A percentile compares a stretch with the other conserved stretches of the same genome.
Conservation (phyloP, 371 early-diverging fungal genomes). For the Entomophthora muscae region DNA sequence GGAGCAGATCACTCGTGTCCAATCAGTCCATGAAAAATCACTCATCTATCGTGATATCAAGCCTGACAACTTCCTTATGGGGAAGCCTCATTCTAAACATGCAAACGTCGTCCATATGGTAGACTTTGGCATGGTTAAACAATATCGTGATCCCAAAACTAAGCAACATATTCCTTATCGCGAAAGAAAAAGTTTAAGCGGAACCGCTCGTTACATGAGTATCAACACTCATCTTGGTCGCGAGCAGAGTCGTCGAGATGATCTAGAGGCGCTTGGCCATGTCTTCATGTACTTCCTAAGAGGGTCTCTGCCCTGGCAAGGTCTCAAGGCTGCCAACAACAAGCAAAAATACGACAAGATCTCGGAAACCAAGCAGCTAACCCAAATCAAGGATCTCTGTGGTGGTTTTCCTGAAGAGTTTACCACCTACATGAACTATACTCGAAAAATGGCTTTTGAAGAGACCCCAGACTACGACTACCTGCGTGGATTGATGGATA, state of each 20-base stretch:
- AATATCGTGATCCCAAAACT: constrained; percentile 77
- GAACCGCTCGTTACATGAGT: constrained; percentile 93
- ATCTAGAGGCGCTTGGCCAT: constrained; percentile 87
- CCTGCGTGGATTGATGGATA: constrained; percentile 20
- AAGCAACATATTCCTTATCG: constrained; percentile 79
- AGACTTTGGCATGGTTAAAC: constrained; percentile 94
- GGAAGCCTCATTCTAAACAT: constrained; percentile 44
- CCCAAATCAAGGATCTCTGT: constrained; percentile 59
- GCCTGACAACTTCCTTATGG: constrained; percentile 84
- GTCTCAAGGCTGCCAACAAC: constrained; percentile 78
- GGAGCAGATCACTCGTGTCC: constrained; percentile 57
- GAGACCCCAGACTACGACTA: constrained; percentile 85
- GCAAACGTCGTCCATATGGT: constrained; percentile 53
- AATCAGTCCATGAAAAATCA: constrained; percentile 73
- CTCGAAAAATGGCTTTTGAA: constrained; percentile 65
- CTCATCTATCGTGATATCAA: constrained; percentile 94
- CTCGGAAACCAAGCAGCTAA: constrained; percentile 73
- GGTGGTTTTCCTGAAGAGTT: constrained; percentile 45
- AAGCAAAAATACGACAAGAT: constrained; percentile 91
- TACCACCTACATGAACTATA: constrained; percentile 39
- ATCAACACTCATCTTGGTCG: constrained; percentile 87
- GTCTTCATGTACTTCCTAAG: constrained; percentile 89
- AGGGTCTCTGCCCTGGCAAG: constrained; percentile 91
- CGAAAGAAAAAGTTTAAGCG: constrained; percentile 76
- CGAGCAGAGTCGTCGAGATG: constrained; percentile 92